Conservation (phyloP, 192 early-diverging fungal genomes). For the Coemansia sp. region DNA sequence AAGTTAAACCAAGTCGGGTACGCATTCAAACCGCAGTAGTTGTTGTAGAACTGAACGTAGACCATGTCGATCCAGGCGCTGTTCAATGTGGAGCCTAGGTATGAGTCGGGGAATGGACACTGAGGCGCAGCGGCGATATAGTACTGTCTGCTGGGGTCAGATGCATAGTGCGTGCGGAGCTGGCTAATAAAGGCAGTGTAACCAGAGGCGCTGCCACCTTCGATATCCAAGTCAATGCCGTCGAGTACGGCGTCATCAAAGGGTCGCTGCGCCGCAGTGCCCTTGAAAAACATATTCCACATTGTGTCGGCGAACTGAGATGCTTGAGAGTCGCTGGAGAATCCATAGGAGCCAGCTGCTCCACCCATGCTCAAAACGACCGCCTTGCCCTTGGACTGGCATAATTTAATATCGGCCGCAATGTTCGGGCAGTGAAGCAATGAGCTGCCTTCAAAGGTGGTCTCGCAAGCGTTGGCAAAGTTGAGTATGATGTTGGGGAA, state of each 20-base stretch:
- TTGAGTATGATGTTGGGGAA: conserved; percentile 63
- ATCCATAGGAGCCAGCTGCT: conserved; percentile 62
- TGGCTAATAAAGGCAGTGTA: conserved; percentile 58
- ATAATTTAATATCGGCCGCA: conserved; percentile 65
- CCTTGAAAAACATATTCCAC: conserved; percentile 67
- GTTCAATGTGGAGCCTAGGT: conserved; percentile 58
- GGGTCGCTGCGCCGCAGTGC: conserved; percentile 58
- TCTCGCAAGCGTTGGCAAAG: conserved; percentile 64
- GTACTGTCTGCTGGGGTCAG: conserved; percentile 54
- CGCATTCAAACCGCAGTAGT: conserved; percentile 63
- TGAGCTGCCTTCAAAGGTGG: conserved; percentile 59
- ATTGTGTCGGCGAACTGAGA: conserved; percentile 57
- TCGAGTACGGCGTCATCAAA: conserved; percentile 66
- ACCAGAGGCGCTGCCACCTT: conserved; percentile 47
- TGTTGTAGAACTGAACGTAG: conserved; percentile 76
- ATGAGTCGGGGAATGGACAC: conserved; percentile 64
- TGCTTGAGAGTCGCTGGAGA: conserved; percentile 47
- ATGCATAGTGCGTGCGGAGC: conserved; percentile 53
- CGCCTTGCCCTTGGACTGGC: conserved; percentile 66
- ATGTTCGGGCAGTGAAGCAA: conserved; percentile 63
- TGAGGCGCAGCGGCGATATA: conserved; percentile 67
- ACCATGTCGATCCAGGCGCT: conserved; percentile 67
- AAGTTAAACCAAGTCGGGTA: conserved; percentile 59
- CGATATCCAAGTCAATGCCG: conserved; percentile 67
- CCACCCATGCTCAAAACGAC: conserved; percentile 71